A percentile compares a stretch with the other conserved stretches of the same genome.
phyloP scores from a whole-genome alignment of 169 alveolate genomes.

The Babesia bigemina region DNA sequence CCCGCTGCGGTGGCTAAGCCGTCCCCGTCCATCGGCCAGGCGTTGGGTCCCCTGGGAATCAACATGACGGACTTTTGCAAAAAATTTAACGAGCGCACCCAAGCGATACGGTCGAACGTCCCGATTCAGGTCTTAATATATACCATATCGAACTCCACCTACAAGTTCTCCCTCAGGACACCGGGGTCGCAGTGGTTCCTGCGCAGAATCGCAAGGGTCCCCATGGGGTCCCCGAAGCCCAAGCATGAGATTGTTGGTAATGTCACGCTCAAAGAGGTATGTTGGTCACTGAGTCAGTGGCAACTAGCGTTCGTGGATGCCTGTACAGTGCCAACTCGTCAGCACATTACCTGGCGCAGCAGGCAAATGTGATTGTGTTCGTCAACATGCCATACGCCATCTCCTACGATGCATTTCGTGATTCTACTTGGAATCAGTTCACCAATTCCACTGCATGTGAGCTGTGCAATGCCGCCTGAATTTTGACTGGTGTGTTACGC shows the following conservation, averaged over 20 bases:
- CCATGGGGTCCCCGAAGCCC: conserved; percentile 83
- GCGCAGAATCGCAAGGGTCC: conserved; percentile 85
- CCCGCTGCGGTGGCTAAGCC: conserved; percentile 91
- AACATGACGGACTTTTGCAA: conserved; percentile 90
- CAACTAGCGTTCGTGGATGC: background rate
- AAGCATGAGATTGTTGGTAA: conserved; percentile 84
- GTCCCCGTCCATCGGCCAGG: conserved; percentile 90
- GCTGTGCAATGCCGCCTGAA: no score
- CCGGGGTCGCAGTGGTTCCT: conserved; percentile 89
- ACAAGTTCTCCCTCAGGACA: conserved; percentile 82
- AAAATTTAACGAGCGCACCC: conserved; percentile 87
- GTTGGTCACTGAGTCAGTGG: background rate
- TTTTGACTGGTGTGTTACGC: background rate
- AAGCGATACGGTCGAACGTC: conserved; percentile 79
- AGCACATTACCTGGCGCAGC: background rate
- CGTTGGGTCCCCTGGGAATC: conserved; percentile 89
- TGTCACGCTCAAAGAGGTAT: conserved; percentile 84
- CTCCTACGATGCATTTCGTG: no score
- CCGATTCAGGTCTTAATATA: conserved; percentile 84
- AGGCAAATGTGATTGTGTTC: background rate
- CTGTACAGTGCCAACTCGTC: background rate
- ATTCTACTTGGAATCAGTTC: no score
- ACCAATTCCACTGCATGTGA: no score
- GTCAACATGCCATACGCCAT: background rate
- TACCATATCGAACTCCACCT: conserved; percentile 65